phyloP scores from a whole-genome alignment of 495 filamentous ascomycete species.

The Penicillium parvum region DNA sequence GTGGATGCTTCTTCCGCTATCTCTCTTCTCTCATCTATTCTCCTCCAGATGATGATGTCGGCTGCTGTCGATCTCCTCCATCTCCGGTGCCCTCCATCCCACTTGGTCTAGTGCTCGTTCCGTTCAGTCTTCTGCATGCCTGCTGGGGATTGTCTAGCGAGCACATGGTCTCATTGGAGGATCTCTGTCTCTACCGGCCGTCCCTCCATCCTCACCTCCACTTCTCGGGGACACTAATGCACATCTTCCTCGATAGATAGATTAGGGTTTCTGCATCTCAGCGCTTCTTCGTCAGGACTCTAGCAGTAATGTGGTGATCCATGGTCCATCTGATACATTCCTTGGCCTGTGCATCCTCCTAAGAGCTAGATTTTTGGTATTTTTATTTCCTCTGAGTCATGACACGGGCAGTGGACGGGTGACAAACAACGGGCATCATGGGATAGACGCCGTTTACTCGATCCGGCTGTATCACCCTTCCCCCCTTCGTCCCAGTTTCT shows the following conservation, averaged over 20 bases:
- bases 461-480: slow-evolving; percentile 33
- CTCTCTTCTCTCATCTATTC: neutral
- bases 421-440: slow-evolving; percentile 37
- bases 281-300: too few relatives aligned
- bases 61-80: slow-evolving; percentile 15
- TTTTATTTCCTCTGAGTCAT: slow-evolving; percentile 31
- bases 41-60: neutral
- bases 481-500: slow-evolving; percentile 21
- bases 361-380: slow-evolving; percentile 4
- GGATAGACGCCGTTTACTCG: slow-evolving; percentile 20
- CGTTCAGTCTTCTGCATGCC: slow-evolving; percentile 12
- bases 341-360: slow-evolving; percentile 15
- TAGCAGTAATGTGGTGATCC: too few relatives aligned
- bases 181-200: slow-evolving; percentile 10
- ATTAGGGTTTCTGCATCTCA: slow-evolving; percentile 27
- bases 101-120: neutral
- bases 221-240: slow-evolving; percentile 13
- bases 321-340: slow-evolving; percentile 44
- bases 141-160: slow-evolving; percentile 12
- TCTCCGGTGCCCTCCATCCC: slow-evolving; percentile 6
- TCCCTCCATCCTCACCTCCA: slow-evolving; percentile 1
- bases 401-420: slow-evolving; percentile 29
- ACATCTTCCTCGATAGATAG: slow-evolving; percentile 5
- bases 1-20: too few relatives aligned
- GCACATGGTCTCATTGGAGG: slow-evolving; percentile 24